Conservation (phyloP, 2,329 filamentous ascomycete species). For the Aspergillus glaucus region DNA sequence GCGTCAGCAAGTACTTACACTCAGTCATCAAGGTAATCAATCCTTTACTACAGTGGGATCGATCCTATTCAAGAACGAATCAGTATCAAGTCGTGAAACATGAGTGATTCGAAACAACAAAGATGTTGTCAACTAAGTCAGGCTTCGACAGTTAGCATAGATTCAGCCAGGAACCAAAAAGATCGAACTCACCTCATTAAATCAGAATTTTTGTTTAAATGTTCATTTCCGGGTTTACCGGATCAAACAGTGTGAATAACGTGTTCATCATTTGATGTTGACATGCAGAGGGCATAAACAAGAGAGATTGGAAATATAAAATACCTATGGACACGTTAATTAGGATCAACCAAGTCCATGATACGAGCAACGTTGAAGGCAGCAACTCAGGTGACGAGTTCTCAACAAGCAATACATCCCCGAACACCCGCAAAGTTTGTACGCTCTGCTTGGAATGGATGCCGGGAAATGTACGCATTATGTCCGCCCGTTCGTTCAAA, state of each 20-base stretch:
- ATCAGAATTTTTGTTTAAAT: conserved; percentile 60
- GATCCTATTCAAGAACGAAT: conserved; percentile 19
- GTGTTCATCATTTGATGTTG: conserved; percentile 56
- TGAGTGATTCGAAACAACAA: conserved; percentile 15
- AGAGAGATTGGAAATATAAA: conserved; percentile 8
- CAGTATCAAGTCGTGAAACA: conserved; percentile 20
- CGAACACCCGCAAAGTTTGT: conserved; percentile 58
- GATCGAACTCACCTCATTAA: conserved; percentile 54
- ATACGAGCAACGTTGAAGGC: conserved; percentile 18
- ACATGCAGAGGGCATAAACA: conserved; percentile 15
- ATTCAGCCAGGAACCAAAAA: not conserved
- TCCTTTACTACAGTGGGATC: conserved; percentile 1
- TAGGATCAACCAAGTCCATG: conserved; percentile 9
- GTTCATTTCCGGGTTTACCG: conserved; percentile 53
- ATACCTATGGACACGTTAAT: conserved; percentile 22
- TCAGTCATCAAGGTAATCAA: conserved; percentile 1
- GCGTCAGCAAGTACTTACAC: conserved; percentile 16
- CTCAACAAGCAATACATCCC: conserved; percentile 58
- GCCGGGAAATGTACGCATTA: conserved; percentile 49
- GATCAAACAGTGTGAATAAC: conserved; percentile 67
- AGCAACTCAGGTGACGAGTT: conserved; percentile 57
- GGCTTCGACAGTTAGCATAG: conserved; percentile 33
- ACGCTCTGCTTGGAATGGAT: conserved; percentile 52
- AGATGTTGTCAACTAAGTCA: conserved; percentile 35
- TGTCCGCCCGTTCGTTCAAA: conserved; percentile 66